A percentile compares a stretch with the other conserved stretches of the same genome.
phyloP scores from a whole-genome alignment of 73 alveolate species.

The Uronychia binucleata region DNA sequence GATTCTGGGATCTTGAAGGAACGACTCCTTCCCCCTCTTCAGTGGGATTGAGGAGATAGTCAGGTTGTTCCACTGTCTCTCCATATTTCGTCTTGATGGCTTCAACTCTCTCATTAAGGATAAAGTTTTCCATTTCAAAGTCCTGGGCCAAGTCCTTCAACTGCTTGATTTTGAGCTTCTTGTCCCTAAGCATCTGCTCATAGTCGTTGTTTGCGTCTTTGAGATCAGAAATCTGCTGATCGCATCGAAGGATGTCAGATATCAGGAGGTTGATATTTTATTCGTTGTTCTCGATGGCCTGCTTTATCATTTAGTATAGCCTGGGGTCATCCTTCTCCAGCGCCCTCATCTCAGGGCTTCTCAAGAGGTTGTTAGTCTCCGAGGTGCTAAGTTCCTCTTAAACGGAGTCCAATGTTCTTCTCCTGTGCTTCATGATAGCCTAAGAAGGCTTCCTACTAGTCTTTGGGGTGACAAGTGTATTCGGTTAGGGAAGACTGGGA shows the following conservation, averaged over 20 bases:
- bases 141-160: background rate
- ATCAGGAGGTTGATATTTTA: background rate
- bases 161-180: background rate
- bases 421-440: background rate
- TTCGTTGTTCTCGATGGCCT: background rate
- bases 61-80: background rate
- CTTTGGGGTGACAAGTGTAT: background rate
- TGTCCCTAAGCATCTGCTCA: background rate
- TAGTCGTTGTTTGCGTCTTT: background rate
- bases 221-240: background rate
- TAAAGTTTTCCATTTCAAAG: background rate
- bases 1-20: too few relatives aligned
- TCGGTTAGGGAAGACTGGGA: background rate
- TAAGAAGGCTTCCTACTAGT: background rate
- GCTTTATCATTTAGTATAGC: background rate
- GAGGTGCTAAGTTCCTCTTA: background rate
- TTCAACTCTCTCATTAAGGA: background rate
- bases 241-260: background rate
- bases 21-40: too few relatives aligned
- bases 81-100: background rate
- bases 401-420: background rate
- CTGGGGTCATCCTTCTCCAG: background rate
- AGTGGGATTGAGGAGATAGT: background rate
- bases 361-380: background rate
- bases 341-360: background rate